A percentile compares a stretch with the other conserved stretches of the same genome.
Evolutionary conservation across 2,329 filamentous ascomycete species (phyloP).

Genomic region (Fusarium sp.): DNA sequence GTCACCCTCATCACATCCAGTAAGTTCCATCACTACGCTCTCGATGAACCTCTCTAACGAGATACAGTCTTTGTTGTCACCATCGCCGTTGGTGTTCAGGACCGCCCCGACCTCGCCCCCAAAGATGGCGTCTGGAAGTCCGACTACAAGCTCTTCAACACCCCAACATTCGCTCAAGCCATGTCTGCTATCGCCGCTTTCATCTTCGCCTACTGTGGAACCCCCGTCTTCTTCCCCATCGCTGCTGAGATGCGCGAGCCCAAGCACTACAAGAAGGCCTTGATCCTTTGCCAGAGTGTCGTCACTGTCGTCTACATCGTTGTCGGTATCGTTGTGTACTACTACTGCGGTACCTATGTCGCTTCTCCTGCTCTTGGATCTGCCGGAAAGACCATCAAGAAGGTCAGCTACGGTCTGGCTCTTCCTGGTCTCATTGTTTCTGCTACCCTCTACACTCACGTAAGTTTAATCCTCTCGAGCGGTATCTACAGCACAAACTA

Average conservation of each 20-base stretch:
- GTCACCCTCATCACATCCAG: constrained; percentile 33
- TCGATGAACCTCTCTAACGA: not conserved
- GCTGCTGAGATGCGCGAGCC: constrained; percentile 53
- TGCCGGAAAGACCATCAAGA: constrained; percentile 58
- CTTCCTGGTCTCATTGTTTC: constrained; percentile 49
- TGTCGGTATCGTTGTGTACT: constrained; percentile 58
- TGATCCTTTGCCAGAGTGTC: constrained; percentile 46
- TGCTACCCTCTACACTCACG: constrained; percentile 46
- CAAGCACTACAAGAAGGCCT: constrained; percentile 43
- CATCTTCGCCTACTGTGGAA: constrained; percentile 55
- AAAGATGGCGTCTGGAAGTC: constrained; percentile 45
- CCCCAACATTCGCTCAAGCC: constrained; percentile 50
- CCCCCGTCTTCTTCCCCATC: constrained; percentile 52
- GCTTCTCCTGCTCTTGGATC: constrained; percentile 63
- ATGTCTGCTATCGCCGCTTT: constrained; percentile 51
- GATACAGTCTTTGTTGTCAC: constrained; percentile 34
- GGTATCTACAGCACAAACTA: accelerated
- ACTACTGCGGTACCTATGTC: constrained; percentile 61
- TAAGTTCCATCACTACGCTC: not conserved
- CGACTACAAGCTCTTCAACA: constrained; percentile 50
- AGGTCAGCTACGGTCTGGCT: constrained; percentile 56
- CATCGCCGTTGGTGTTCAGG: constrained; percentile 40
- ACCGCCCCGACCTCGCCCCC: constrained; percentile 36
- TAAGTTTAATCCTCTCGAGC: not conserved
- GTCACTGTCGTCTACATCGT: constrained; percentile 51